phyloP scores from a whole-genome alignment of 129 eudicot genomes.

The Flaveria linearis region DNA sequence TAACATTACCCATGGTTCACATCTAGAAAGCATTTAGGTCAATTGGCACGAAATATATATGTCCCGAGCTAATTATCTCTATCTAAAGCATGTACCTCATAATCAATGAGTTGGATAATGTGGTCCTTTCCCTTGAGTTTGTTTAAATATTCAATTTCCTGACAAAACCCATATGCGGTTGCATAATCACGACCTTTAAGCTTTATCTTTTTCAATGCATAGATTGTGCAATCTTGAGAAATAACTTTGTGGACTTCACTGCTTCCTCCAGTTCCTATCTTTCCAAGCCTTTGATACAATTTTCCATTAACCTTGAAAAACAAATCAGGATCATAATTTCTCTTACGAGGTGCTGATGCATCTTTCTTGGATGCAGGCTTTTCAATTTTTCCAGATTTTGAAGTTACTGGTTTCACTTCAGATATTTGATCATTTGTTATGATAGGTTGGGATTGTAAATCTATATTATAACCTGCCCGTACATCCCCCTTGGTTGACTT shows the following conservation, averaged over 20 bases:
- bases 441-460: conserved; percentile 48
- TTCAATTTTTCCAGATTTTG: conserved; percentile 56
- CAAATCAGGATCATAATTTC: conserved; percentile 67
- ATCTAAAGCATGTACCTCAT: conserved; percentile 63
- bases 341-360: conserved; percentile 69
- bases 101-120: conserved; percentile 93
- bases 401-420: conserved; percentile 50
- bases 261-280: conserved; percentile 99
- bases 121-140: conserved; percentile 79
- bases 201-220: conserved; percentile 94
- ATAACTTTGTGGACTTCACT: conserved; percentile 99
- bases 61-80: conserved; percentile 9
- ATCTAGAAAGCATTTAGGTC: too few relatives aligned
- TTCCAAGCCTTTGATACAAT: conserved; percentile 96
- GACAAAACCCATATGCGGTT: conserved; percentile 95
- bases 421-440: conserved; percentile 42
- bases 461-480: conserved; percentile 36
- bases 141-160: conserved; percentile 85
- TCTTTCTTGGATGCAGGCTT: conserved; percentile 59
- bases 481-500: conserved; percentile 43
- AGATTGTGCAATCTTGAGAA: conserved; percentile 83
- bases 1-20: too few relatives aligned
- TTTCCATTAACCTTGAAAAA: conserved; percentile 96
- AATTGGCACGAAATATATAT: not conserved
- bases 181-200: conserved; percentile 99